Base-by-base conservation (phyloP, 2,329 filamentous ascomycete species). In the Fusarium continuum region DNA sequence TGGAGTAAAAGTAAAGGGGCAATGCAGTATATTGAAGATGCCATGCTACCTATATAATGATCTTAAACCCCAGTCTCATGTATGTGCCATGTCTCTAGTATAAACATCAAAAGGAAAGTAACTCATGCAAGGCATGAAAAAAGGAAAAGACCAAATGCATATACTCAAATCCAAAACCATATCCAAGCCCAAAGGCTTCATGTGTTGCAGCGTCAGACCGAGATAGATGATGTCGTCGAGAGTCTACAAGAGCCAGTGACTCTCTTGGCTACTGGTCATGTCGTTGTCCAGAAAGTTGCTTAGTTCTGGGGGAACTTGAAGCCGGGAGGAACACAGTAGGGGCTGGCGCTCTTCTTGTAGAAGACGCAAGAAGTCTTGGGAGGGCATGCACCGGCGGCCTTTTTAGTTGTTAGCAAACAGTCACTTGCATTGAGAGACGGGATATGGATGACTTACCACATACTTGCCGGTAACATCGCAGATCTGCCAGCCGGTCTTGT, bases 331-430 rank as follows among this genome's bases (percentile, higher is more conserved):
- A 79, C 72, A 46, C 76, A 78, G 74, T 78, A 78, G 57, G 76
- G 76, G 72, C 73, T 76, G 41, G 58, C 45, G 69, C 70, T 78
- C 34, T 62, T 29, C 69, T 32, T 31, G 25, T 73, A 71, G 72
- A 78, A 78, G 69, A 73, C 72, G 70, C 76, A 78, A 31, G 64
- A 31, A 14, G 75, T 77, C 45, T 75, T 63, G 56, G 74, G 75
- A 11, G 75, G 75, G 58, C 76, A 78, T 48, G 55, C 49, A 10
- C 76, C 76, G 19, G 67, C 73, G 46, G 57, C 69, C 76, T 78
- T 31, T 20, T 9, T 16, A n/a, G 48, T 35, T 34, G 11, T 54
- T 8, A 46, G 56, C n/a, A 20, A 25, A 7, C 1, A 9, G 11
- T 34, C 4, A 3, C 2, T 3, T 10, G 7, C 4, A 4, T 1